A percentile compares a stretch with the other conserved stretches of the same genome.
These are phyloP conservation scores for Pyrus hybrid DNA, from an alignment of 331 rosid species.

Conservation along the genomic window DNA sequence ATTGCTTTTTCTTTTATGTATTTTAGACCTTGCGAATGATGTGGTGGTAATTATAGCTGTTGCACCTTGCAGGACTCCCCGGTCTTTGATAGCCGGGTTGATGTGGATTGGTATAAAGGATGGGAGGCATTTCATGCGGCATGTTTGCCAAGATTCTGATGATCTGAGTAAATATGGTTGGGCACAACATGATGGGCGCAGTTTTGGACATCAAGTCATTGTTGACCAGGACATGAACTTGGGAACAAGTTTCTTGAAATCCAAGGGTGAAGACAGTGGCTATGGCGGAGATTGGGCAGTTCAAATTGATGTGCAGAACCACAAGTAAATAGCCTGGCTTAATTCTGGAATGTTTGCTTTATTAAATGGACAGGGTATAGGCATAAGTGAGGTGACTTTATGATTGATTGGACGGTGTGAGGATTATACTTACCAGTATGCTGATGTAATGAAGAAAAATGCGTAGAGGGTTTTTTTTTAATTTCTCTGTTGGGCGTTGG, in stretches of 20 bases:
- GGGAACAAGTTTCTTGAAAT: slow-evolving; percentile 71
- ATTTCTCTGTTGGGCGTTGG: background rate
- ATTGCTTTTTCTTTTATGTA: background rate
- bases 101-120: slow-evolving; percentile 43
- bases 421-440: background rate
- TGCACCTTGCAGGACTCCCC: slow-evolving; percentile 60
- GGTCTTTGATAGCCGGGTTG: slow-evolving; percentile 80
- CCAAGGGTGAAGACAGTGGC: slow-evolving; percentile 71
- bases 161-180: slow-evolving; percentile 44
- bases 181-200: slow-evolving; percentile 47
- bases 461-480: background rate
- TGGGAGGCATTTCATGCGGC: slow-evolving; percentile 61
- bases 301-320: slow-evolving; percentile 45
- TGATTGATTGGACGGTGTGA: background rate
- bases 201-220: slow-evolving; percentile 69
- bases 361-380: background rate
- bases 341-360: background rate
- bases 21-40: slow-evolving; percentile 1
- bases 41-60: background rate
- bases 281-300: slow-evolving; percentile 99
- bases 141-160: slow-evolving; percentile 55
- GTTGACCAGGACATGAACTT: slow-evolving; percentile 67
- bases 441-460: background rate
- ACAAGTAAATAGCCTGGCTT: slow-evolving; percentile 43
- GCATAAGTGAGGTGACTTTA: background rate